Conservation (phyloP, 139 green algal species). For the Chlamydomonas asymmetrica region DNA sequence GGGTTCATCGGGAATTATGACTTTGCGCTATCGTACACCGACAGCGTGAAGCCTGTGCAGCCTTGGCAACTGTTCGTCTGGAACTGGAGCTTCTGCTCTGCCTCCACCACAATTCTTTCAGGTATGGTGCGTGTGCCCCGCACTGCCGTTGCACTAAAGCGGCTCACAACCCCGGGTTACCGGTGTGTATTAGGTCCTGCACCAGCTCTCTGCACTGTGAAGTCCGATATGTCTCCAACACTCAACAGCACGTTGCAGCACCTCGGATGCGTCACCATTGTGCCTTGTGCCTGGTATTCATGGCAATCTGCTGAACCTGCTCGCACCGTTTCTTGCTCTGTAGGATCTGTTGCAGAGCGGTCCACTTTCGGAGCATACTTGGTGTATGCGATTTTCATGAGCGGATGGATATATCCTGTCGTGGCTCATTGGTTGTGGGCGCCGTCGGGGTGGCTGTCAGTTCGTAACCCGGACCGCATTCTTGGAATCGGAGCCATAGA, state of each 20-base stretch:
- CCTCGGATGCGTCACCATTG: too few relatives aligned
- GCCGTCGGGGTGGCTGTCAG: constrained; percentile 58
- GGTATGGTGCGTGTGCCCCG: too few relatives aligned
- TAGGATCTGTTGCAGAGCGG: constrained; percentile 55
- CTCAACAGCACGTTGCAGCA: too few relatives aligned
- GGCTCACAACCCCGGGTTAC: too few relatives aligned
- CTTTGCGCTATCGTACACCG: constrained; percentile 34
- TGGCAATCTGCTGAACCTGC: too few relatives aligned
- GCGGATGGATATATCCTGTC: constrained; percentile 55
- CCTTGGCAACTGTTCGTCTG: constrained; percentile 34
- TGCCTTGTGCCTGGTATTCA: too few relatives aligned
- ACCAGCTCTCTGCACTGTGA: too few relatives aligned
- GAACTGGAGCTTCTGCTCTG: constrained; percentile 43
- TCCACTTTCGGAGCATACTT: constrained; percentile 51
- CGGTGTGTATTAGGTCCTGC: too few relatives aligned
- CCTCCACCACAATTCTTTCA: constrained; percentile 43
- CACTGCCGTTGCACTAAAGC: too few relatives aligned
- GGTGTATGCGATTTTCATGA: constrained; percentile 43
- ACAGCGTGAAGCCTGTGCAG: neutral
- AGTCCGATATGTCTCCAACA: too few relatives aligned
- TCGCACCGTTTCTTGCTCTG: too few relatives aligned
- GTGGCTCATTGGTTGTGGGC: constrained; percentile 66
- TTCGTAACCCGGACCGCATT: constrained; percentile 35
- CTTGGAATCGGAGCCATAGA: constrained; percentile 54
- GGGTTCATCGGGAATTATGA: constrained; percentile 51